Base-by-base conservation (phyloP, 495 filamentous ascomycete genomes). In the Rhizodiscina lignyota region DNA sequence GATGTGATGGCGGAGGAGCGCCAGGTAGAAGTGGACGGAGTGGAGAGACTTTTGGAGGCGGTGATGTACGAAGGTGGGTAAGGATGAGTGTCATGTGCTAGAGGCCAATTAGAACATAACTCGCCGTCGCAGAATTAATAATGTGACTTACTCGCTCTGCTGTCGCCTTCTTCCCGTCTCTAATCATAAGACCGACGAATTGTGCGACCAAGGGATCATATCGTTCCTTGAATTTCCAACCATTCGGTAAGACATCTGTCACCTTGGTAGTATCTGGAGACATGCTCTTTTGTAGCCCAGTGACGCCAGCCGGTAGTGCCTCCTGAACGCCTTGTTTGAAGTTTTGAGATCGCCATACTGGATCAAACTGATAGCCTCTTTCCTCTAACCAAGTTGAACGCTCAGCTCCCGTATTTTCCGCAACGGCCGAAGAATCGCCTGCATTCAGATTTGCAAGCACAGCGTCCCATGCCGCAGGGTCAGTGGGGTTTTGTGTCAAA, bases 161-260 rank as follows among this genome's bases (percentile, higher is more conserved):
- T 56, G 65, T 62, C 47, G 72, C 70, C 48, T 85, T 62, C 58
- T 94, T 92, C 32, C 89, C 89, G 58, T 93, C 67, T 41, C 63
- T 60, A 87, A 96, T 97, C 35, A 97, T 42, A 36, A 92, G 66
- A 55, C 83, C 85, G 13, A 83, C 92, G 43, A 94, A 64, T 61
- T 93, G 89, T 30, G 75, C 60, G 21, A 96, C 59, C 17, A 94
- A 54, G 2, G 79, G 67, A 47, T 91, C 77, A 51, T 94, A 91
- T 36, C 89, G 70, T 40, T 80, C 55, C 41, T 81, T 74, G 43
- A 81, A 58, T 51, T 83, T n/a, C n/a, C n/a, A n/a, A n/a, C n/a
- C n/a, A n/a, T n/a, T n/a, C n/a, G n/a, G n/a, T n/a, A n/a, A n/a
- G n/a, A n/a, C n/a, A n/a, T n/a, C n/a, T n/a, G n/a, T n/a, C n/a